Evolutionary conservation across 352 stramenopile genomes (phyloP).

Genomic region (Pilasporangium apinafurcum): DNA sequence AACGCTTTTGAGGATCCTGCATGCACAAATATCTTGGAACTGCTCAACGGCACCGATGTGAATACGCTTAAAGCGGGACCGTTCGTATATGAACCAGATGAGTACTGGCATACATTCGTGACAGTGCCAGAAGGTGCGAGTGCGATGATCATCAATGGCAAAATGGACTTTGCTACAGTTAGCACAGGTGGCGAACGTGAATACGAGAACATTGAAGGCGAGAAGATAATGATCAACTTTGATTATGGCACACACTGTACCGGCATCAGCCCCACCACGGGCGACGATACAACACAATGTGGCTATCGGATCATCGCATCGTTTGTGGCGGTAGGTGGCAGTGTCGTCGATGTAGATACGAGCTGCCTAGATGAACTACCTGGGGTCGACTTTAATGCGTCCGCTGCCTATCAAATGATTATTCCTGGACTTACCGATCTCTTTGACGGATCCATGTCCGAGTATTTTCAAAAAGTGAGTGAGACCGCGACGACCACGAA

Average conservation of each 20-base stretch:
- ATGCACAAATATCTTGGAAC: slow-evolving; percentile 1
- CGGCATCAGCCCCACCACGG: slow-evolving; percentile 3
- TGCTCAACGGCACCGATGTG: neutral
- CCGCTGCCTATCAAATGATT: neutral
- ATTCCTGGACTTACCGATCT: no score
- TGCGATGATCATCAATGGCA: slow-evolving; percentile 21
- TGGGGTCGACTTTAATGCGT: neutral
- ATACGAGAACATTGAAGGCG: slow-evolving; percentile 8
- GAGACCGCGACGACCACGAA: no score
- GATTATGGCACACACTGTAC: slow-evolving; percentile 13
- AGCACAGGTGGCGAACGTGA: neutral
- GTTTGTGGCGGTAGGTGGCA: slow-evolving; percentile 8
- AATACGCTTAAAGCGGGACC: neutral
- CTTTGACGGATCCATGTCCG: no score
- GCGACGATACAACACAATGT: slow-evolving; percentile 4
- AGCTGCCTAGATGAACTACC: slow-evolving; percentile 10
- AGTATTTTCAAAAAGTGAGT: no score
- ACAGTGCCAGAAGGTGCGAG: slow-evolving; percentile 11
- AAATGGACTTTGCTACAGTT: slow-evolving; percentile 12
- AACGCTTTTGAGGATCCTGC: slow-evolving; percentile 1
- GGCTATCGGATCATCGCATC: slow-evolving; percentile 11
- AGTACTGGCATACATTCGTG: slow-evolving; percentile 18
- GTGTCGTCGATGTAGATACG: slow-evolving; percentile 10
- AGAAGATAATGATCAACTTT: slow-evolving; percentile 17
- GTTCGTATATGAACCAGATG: slow-evolving; percentile 18